Conservation (phyloP, 495 filamentous ascomycete species). For the Penicillium cinerascens region DNA sequence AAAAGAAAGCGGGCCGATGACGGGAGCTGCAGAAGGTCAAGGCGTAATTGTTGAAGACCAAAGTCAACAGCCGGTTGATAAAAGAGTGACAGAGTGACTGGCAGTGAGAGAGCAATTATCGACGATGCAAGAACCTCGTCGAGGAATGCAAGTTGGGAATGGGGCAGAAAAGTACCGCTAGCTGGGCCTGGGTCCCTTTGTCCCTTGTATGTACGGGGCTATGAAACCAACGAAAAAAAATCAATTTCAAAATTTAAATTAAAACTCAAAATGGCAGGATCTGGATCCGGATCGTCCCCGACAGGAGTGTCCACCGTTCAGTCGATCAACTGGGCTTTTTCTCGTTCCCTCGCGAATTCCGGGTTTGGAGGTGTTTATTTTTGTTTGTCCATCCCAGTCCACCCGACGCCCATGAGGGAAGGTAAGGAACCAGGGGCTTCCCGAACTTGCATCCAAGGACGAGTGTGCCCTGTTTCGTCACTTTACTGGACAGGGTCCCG, state of each 20-base stretch:
- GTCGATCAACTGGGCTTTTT: constrained; percentile 1
- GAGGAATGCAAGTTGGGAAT: constrained; percentile 14
- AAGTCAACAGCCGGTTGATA: neutral
- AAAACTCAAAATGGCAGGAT: constrained; percentile 12
- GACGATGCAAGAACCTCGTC: neutral
- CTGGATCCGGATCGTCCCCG: constrained; percentile 31
- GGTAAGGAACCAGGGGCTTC: constrained; percentile 10
- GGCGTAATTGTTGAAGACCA: neutral
- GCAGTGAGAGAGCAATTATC: constrained; percentile 2
- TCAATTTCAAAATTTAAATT: constrained; percentile 1
- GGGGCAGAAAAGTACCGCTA: constrained; percentile 7
- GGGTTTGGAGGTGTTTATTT: neutral
- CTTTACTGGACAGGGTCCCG: neutral
- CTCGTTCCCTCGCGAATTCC: too few relatives aligned
- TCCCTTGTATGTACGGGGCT: constrained; percentile 2
- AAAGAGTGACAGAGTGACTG: neutral
- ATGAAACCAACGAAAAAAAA: constrained; percentile 5
- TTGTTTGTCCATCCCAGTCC: neutral
- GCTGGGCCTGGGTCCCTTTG: neutral
- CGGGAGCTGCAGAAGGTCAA: neutral
- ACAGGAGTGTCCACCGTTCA: constrained; percentile 16
- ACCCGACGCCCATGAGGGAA: constrained; percentile 9
- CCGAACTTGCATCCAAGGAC: constrained; percentile 21
- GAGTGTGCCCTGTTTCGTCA: neutral
- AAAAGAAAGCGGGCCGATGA: constrained; percentile 5